Conservation (phyloP, 352 stramenopile genomes). For the Phytophthora gonapodyides region DNA sequence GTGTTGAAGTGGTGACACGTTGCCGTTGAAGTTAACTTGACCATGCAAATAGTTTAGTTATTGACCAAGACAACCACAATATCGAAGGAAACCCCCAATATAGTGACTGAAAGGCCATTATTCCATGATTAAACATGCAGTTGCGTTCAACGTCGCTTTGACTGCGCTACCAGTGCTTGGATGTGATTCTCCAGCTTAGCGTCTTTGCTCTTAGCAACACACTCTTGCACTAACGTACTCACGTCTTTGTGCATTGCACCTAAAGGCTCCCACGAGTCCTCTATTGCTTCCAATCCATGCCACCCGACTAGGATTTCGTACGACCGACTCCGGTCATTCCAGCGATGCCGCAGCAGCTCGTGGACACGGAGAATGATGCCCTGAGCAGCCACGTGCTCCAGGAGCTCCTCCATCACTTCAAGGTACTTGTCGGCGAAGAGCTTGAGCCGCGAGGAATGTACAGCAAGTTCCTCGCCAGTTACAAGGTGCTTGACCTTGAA, state of each 20-base stretch:
- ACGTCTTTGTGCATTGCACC: constrained; percentile 12
- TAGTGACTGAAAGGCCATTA: background rate
- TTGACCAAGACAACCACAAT: constrained; percentile 1
- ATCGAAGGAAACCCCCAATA: background rate
- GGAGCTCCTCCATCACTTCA: constrained; percentile 15
- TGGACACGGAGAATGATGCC: constrained; percentile 12
- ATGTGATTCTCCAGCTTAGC: constrained; percentile 6
- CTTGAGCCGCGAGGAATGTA: constrained; percentile 25
- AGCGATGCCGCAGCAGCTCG: constrained; percentile 11
- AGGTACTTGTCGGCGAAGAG: constrained; percentile 23
- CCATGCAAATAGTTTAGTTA: background rate
- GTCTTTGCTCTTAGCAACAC: constrained; percentile 12
- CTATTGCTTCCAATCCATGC: constrained; percentile 20
- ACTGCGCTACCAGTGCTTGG: background rate
- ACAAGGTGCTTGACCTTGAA: constrained; percentile 25
- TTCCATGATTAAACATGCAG: constrained; percentile 5
- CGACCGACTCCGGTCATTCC: constrained; percentile 12
- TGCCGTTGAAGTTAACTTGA: constrained; percentile 23
- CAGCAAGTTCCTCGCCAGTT: constrained; percentile 20
- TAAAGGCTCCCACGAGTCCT: constrained; percentile 28
- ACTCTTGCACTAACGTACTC: constrained; percentile 14
- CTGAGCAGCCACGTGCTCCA: constrained; percentile 22
- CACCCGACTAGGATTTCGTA: constrained; percentile 23
- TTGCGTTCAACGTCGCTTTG: constrained; percentile 5
- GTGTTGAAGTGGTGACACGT: background rate